Percentiles rank a stretch among this genome's conserved stretches.
phyloP scores from a whole-genome alignment of 1,284 basidiomycete species.

The Neonothopanus nambi region DNA sequence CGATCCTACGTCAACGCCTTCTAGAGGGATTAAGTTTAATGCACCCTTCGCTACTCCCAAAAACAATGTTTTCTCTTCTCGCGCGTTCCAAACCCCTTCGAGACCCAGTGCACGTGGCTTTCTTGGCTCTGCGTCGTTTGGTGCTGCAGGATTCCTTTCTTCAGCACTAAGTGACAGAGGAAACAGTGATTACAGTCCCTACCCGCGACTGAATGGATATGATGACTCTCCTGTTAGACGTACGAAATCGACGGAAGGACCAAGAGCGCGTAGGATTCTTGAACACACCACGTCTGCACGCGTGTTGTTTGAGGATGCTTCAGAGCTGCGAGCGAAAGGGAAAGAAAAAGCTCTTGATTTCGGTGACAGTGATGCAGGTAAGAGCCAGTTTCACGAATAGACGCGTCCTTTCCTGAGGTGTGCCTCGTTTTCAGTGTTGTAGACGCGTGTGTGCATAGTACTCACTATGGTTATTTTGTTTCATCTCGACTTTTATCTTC shows the following conservation, averaged over 20 bases:
- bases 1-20: slow-evolving; percentile 74
- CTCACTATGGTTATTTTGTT: too few relatives aligned
- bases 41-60: slow-evolving; percentile 39
- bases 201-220: slow-evolving; percentile 5
- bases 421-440: too few relatives aligned
- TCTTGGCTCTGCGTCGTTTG: slow-evolving; percentile 26
- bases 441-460: too few relatives aligned
- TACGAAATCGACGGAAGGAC: slow-evolving; percentile 1
- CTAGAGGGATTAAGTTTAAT: slow-evolving; percentile 63
- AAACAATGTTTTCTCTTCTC: slow-evolving; percentile 4
- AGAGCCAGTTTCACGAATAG: too few relatives aligned
- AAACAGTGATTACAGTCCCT: not conserved
- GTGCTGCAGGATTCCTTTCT: slow-evolving; percentile 29
- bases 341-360: slow-evolving; percentile 8
- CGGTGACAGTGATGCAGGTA: not conserved
- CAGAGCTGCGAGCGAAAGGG: slow-evolving; percentile 1
- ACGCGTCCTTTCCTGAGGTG: too few relatives aligned
- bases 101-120: slow-evolving; percentile 25
- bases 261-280: slow-evolving; percentile 11
- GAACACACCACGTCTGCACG: slow-evolving; percentile 16
- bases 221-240: slow-evolving; percentile 14
- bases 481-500: too few relatives aligned
- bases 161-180: slow-evolving; percentile 31
- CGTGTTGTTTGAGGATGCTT: slow-evolving; percentile 4
- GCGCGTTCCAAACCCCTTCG: slow-evolving; percentile 61